Conservation (phyloP, 495 filamentous ascomycete species). For the Arthonia radiata region DNA sequence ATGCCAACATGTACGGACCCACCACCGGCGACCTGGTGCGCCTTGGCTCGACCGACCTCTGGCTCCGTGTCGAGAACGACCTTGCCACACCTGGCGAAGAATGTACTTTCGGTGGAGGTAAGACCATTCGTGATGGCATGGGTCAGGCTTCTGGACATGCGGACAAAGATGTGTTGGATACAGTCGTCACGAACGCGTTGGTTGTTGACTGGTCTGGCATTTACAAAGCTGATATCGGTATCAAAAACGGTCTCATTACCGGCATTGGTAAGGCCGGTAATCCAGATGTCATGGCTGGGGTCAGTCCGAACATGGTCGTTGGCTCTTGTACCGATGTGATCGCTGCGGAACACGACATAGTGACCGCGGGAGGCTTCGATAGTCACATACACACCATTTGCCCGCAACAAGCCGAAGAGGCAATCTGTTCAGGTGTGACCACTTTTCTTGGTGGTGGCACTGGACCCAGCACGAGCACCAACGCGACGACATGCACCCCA, state of each 20-base stretch:
- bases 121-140: conserved; percentile 90
- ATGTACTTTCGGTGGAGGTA: conserved; percentile 87
- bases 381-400: conserved; percentile 94
- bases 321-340: conserved; percentile 90
- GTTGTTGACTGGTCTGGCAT: conserved; percentile 84
- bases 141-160: conserved; percentile 62
- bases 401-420: conserved; percentile 77
- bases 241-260: conserved; percentile 68
- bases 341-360: conserved; percentile 75
- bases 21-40: conserved; percentile 67
- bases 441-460: conserved; percentile 84
- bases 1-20: conserved; percentile 77
- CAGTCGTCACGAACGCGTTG: conserved; percentile 79
- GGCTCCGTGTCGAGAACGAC: conserved; percentile 83
- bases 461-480: conserved; percentile 83
- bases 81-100: conserved; percentile 72
- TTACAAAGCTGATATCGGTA: conserved; percentile 91
- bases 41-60: conserved; percentile 66
- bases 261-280: conserved; percentile 94
- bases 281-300: conserved; percentile 85
- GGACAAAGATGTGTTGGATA: conserved; percentile 50
- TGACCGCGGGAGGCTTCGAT: conserved; percentile 83
- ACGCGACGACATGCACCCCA: conserved; percentile 88
- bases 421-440: conserved; percentile 70
- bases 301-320: conserved; percentile 54